Percentiles rank a stretch among this genome's conserved stretches.
phyloP scores from a whole-genome alignment of 192 early-diverging fungal genomes.

The Rhizophagus clarus region DNA sequence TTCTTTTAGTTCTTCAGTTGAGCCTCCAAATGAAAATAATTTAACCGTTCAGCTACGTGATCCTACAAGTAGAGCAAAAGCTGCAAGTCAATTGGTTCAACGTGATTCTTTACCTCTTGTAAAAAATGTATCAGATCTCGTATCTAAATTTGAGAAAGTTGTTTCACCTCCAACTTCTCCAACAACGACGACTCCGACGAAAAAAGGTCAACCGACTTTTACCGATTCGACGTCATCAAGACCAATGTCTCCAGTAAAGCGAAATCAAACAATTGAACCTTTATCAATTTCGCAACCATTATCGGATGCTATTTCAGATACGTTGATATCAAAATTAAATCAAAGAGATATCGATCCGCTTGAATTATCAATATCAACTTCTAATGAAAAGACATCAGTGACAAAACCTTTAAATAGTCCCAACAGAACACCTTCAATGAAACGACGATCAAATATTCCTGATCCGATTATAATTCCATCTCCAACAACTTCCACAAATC shows the following conservation, averaged over 20 bases:
- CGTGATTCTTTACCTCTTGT: background rate
- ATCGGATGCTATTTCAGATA: background rate
- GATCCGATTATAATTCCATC: background rate
- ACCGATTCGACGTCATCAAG: background rate
- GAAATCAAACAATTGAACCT: background rate
- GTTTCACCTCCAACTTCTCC: slow-evolving; percentile 11
- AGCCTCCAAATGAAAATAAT: background rate
- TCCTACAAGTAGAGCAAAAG: background rate
- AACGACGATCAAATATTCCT: background rate
- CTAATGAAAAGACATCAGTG: background rate
- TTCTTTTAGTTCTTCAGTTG: background rate
- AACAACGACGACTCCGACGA: background rate
- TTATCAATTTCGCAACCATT: background rate
- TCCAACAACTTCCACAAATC: background rate
- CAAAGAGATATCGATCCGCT: background rate
- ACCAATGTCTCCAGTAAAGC: background rate
- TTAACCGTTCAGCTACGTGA: background rate
- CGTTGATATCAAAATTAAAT: background rate
- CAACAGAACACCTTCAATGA: background rate
- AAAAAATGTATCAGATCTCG: slow-evolving; percentile 10
- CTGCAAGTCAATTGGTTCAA: background rate
- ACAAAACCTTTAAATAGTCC: background rate
- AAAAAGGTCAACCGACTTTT: background rate
- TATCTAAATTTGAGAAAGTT: slow-evolving; percentile 21
- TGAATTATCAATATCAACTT: background rate